These are phyloP conservation scores for Cryptosporidium meleagridis DNA, from an alignment of 169 alveolate species.

Conservation along the genomic window DNA sequence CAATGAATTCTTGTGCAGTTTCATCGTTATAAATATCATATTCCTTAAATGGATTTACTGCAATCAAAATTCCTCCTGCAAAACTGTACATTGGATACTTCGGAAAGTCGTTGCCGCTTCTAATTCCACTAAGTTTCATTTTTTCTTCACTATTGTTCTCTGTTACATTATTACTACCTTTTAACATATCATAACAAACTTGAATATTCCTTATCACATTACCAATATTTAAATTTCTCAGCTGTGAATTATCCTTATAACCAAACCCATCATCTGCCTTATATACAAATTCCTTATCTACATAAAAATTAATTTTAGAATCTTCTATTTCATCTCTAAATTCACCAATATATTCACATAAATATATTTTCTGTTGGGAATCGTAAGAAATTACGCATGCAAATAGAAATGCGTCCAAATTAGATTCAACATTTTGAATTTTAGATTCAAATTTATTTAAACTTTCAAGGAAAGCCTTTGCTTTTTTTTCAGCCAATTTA, in stretches of 20 bases:
- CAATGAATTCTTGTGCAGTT: constrained; percentile 46
- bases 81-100: constrained; percentile 63
- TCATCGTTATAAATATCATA: constrained; percentile 71
- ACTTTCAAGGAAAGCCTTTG: neutral
- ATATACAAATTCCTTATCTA: constrained; percentile 11
- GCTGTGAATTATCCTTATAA: constrained; percentile 72
- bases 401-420: constrained; percentile 20
- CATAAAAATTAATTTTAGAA: neutral
- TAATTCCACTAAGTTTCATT: neutral
- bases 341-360: constrained; percentile 36
- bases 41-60: constrained; percentile 60
- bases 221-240: constrained; percentile 74
- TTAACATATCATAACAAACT: constrained; percentile 69
- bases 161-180: neutral
- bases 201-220: constrained; percentile 76
- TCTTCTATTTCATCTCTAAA: constrained; percentile 1
- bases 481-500: constrained; percentile 22
- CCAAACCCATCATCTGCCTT: constrained; percentile 64
- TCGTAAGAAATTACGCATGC: constrained; percentile 15
- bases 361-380: neutral
- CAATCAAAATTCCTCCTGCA: constrained; percentile 63
- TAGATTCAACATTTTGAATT: neutral
- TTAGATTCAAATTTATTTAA: neutral
- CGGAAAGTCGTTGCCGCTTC: neutral
- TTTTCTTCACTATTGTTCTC: neutral